These are phyloP conservation scores for Russula olivacea DNA, from an alignment of 768 basidiomycete species.

Conservation along the genomic window DNA sequence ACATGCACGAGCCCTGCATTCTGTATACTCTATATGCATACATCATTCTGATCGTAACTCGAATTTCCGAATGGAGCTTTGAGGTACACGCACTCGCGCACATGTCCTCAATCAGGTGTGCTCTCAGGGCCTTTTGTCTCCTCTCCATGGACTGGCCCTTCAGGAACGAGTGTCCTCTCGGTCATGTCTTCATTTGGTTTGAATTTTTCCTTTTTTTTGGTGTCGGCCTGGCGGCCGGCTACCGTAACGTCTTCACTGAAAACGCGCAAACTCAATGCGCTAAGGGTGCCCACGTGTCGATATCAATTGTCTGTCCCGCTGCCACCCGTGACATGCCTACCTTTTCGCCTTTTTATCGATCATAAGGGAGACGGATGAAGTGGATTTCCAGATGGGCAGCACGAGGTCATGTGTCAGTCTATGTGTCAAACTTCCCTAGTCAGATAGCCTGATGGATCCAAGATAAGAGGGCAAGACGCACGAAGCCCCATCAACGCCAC, in stretches of 20 bases:
- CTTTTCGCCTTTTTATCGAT: constrained; percentile 96
- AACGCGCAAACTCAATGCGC: constrained; percentile 80
- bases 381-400: constrained; percentile 96
- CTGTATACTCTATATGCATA: not conserved
- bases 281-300: constrained; percentile 30
- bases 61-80: not conserved
- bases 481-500: constrained; percentile 47
- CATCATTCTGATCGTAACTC: not conserved
- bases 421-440: not conserved
- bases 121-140: not conserved
- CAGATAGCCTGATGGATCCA: not conserved
- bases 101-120: not conserved
- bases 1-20: not conserved
- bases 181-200: not conserved
- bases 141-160: not conserved
- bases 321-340: constrained; percentile 36
- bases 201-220: constrained; percentile 28
- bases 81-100: not conserved
- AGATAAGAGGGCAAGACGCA: constrained; percentile 34
- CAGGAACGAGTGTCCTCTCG: constrained; percentile 1
- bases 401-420: constrained; percentile 75
- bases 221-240: constrained; percentile 37
- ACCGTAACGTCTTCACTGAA: constrained; percentile 75
- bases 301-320: not conserved
- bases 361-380: constrained; percentile 82